Evolutionary conservation across 352 stramenopile species (phyloP), one percentile per base, ranked within the genome.

Genomic region (Chloridella minuta): DNA sequence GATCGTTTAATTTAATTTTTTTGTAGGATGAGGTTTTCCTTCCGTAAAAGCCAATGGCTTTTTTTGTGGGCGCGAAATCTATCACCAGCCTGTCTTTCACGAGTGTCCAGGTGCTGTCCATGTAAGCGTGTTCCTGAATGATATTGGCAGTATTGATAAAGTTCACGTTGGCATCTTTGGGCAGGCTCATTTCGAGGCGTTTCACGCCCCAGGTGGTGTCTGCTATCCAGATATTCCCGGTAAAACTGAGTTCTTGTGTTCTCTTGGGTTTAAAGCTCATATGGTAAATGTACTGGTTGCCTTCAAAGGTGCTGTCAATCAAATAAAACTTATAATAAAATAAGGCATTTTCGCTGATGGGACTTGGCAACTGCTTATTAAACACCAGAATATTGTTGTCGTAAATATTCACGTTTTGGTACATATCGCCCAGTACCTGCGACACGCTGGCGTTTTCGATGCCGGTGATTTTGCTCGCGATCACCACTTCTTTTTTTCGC

Each of bases 261-360:
- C 40, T 10, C 40, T 66, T 66, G 40, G 40, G 40, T 66, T 66
- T 66, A 66, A 66, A 66, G n/a, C 40, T 66, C 10, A 66, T 10
- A 66, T 66, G 40, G n/a, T 66, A 66, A 10, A 66, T n/a, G n/a
- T 66, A 66, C 40, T 66, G 40, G n/a, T 66, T 66, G 10, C 40
- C 40, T 66, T 66, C 40, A 66, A 66, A 66, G n/a, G 40, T n/a
- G n/a, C 40, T 66, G 40, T 66, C 40, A 18, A 18, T 10, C 40
- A 66, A 66, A 66, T 66, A 66, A 66, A 66, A 66, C n/a, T 66
- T 66, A 66, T 66, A 66, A 66, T 66, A 66, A 66, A 66, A 66
- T n/a, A 66, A 66, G 40, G 40, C 40, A n/a, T 66, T 66, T n/a
- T 66, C 40, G n/a, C 40, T n/a, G n/a, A 66, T 66, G n/a, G 40